phyloP scores from a whole-genome alignment of 2,329 filamentous ascomycete genomes.

The Colletotrichum eleusines region DNA sequence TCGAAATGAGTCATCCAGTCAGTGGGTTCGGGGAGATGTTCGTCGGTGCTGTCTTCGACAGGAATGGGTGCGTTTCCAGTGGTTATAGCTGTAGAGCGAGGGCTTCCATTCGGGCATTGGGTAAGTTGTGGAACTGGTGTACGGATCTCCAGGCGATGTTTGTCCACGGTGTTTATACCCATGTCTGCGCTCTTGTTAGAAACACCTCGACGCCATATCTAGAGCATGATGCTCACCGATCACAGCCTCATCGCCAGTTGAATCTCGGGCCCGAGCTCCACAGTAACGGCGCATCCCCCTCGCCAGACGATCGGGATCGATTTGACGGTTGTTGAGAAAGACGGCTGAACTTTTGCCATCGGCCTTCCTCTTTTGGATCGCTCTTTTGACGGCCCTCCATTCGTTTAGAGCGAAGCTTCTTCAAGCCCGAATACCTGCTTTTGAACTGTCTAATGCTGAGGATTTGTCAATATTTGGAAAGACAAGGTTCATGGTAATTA shows the following conservation, averaged over 20 bases:
- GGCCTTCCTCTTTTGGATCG: neutral
- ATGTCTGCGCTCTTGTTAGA: neutral
- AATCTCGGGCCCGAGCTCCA: neutral
- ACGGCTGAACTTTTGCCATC: neutral
- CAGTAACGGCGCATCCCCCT: conserved; percentile 3
- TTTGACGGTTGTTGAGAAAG: neutral
- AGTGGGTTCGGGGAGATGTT: neutral
- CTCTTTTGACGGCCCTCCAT: neutral
- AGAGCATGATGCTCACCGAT: neutral
- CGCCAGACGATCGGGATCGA: neutral
- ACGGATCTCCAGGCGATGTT: conserved; percentile 4
- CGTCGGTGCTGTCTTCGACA: neutral
- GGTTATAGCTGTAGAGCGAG: neutral
- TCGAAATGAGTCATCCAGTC: neutral
- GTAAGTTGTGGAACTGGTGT: neutral
- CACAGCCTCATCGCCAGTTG: neutral
- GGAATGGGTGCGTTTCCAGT: neutral
- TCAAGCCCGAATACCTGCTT: neutral
- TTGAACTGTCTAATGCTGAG: neutral
- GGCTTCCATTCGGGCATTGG: neutral
- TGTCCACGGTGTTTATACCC: neutral
- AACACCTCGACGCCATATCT: neutral
- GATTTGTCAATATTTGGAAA: neutral
- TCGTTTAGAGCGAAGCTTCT: neutral
- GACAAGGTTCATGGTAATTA: rapidly evolving